These are phyloP conservation scores for Arachnopeziza araneosa DNA, from an alignment of 2,329 filamentous ascomycete species.

Conservation along the genomic window DNA sequence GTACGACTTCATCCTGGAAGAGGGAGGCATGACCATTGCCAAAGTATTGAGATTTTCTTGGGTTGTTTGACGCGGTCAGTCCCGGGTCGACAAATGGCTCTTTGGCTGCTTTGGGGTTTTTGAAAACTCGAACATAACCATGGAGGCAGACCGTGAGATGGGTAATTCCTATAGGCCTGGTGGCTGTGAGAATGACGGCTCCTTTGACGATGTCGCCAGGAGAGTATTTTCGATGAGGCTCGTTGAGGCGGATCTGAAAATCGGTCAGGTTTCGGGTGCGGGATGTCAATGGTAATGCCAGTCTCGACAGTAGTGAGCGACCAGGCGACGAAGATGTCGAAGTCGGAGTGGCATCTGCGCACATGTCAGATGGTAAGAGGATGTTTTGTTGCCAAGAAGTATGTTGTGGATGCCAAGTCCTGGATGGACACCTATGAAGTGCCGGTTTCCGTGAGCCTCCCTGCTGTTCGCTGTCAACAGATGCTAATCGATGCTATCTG, in stretches of 20 bases:
- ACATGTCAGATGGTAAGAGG: conserved; percentile 25
- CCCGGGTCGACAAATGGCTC: conserved; percentile 36
- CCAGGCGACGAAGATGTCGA: conserved; percentile 19
- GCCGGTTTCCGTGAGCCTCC: neutral
- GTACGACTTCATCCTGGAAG: conserved; percentile 75
- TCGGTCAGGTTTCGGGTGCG: conserved; percentile 63
- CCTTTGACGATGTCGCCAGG: conserved; percentile 70
- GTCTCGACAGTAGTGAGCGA: conserved; percentile 33
- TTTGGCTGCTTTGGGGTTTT: conserved; percentile 53
- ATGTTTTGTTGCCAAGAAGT: conserved; percentile 29
- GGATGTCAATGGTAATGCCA: conserved; percentile 40
- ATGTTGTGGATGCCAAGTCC: conserved; percentile 23
- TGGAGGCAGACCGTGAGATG: conserved; percentile 74
- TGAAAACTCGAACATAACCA: conserved; percentile 75
- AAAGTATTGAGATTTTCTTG: conserved; percentile 50
- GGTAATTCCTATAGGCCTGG: conserved; percentile 71
- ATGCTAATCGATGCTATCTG: no score
- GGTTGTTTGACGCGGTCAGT: conserved; percentile 31
- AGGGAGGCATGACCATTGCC: conserved; percentile 75
- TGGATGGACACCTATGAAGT: neutral
- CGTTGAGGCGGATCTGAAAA: conserved; percentile 71
- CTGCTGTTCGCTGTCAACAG: no score
- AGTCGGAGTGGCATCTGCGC: conserved; percentile 27
- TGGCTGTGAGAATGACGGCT: conserved; percentile 64
- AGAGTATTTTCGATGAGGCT: conserved; percentile 71